Base-by-base conservation (phyloP, 148 eudicot species). In the Tetragonia tetragonoides region DNA sequence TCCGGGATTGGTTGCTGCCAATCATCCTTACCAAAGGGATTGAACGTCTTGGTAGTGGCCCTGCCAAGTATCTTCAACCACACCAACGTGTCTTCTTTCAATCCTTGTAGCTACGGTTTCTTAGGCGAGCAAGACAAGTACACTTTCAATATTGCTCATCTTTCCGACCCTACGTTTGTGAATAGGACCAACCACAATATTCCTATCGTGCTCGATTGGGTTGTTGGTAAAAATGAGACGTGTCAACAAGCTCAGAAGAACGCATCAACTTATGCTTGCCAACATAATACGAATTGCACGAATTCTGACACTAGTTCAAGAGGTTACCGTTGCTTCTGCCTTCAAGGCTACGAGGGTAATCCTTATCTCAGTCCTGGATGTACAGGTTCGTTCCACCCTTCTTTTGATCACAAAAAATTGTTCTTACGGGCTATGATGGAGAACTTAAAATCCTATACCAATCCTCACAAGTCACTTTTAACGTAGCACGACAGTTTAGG, bases 101-200 rank as follows among this genome's bases (percentile, higher is more conserved):
- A 85, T 51, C 88, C 83, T 28, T 88, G 91, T 23, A 72, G 86
- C 56, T 79, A 74, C 37, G 78, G 89, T 2, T 91, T 91, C 61
- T 3, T 87, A n/a, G 92, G 87, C 0, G 91, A 85, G 8, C 47
- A 63, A 15, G 72, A 49, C 0, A 6, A 76, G 16, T 86, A 83
- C 66, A 81, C 10, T 17, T 89, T 89, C 37, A 66, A 65, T 1
- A 82, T 81, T 3, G 79, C 78, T 3, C 90, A 90, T 51, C 63
- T 90, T n/a, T 10, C 17, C 0, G 92, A 89, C 44, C 77, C 86
- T 5, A 20, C 17, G 21, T 83, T 84, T 8, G 14, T 40, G 17
- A 24, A 75, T 9, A 54, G 69, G 49, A 78, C 68, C 0, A n/a
- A 49, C 0, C 66, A 64, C 0, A 49, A 8, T 53, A 79, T 87